Percentiles rank a stretch among this genome's conserved stretches.
Conservation (phyloP, 192 early-diverging fungal species). For the Coemansia brasiliensis region DNA sequence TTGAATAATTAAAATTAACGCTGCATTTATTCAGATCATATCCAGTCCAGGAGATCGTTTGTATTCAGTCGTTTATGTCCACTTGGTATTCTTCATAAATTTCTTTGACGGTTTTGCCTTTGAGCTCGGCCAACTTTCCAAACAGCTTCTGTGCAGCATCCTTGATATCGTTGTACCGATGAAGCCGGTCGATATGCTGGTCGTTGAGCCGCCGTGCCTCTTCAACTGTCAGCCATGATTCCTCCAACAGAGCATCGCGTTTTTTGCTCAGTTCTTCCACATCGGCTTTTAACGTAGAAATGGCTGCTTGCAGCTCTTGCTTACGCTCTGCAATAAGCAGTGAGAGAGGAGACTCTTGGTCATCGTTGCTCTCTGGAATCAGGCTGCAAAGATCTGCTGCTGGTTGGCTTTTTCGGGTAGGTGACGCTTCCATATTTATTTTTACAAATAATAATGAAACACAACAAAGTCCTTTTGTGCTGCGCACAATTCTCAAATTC, state of each 20-base stretch:
- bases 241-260: slow-evolving; percentile 14
- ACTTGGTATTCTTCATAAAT: slow-evolving; percentile 38
- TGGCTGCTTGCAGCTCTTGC: slow-evolving; percentile 18
- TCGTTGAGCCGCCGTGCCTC: slow-evolving; percentile 31
- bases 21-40: background rate
- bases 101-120: slow-evolving; percentile 48
- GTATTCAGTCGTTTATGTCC: slow-evolving; percentile 17
- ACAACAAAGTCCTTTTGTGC: too few relatives aligned
- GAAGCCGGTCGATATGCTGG: slow-evolving; percentile 40
- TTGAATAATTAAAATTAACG: background rate
- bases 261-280: slow-evolving; percentile 14
- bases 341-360: slow-evolving; percentile 1
- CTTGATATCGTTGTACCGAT: slow-evolving; percentile 52
- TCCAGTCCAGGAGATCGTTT: background rate
- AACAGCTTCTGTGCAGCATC: slow-evolving; percentile 49
- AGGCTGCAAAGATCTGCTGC: background rate
- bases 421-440: slow-evolving; percentile 21
- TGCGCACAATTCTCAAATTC: too few relatives aligned
- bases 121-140: slow-evolving; percentile 49
- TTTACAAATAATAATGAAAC: background rate
- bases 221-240: slow-evolving; percentile 20
- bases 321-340: slow-evolving; percentile 20
- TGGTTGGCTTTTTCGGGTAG: slow-evolving; percentile 12
- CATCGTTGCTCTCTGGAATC: background rate
- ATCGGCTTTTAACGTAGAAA: slow-evolving; percentile 14